Base-by-base conservation (phyloP, 202 grass and related monocot genomes). In the Zoysia matrella region DNA sequence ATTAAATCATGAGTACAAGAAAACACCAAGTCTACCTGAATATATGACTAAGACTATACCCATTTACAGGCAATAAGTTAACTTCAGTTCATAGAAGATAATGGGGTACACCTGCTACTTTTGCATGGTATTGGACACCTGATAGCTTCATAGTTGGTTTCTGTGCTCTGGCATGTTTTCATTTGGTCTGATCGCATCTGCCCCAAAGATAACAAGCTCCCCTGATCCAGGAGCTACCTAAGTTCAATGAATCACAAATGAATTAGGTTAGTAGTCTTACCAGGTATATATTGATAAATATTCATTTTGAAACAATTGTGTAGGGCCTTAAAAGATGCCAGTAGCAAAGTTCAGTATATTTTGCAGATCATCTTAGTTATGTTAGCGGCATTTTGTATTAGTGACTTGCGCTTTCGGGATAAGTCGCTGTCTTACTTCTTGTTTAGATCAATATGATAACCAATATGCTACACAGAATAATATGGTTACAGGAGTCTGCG, bases 101-200 rank as follows among this genome's bases (percentile, higher is more conserved):
- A 75, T 7, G 3, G 58, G 72, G 64, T 13, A 15, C 60, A 90
- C 91, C 88, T 90, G 54, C 65, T 60, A 13, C 66, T 82, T 83
- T 88, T 93, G 71, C 85, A 78, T 63, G 88, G 88, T 72, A 86
- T 85, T 9, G 91, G 85, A 80, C 88, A 93, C 69, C 75, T 88
- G 51, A 90, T 80, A 0, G 11, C 39, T 39, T 55, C 83, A 53
- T 80, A 66, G 10, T 72, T 72, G 63, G 46, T 90, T 45, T 83
- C 79, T 55, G 71, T 49, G 75, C 11, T 90, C 71, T 88, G 91
- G 77, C 60, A 86, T 48, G 48, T 68, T 88, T 72, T 77, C 72
- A 83, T 79, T 30, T 30, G 22, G 22, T 30, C 22, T 30, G 22
- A 30, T 30, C 22, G 22, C 22, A 30, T 30, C 22, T 30, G 22